Evolutionary conservation across 345 rosid genomes (phyloP).

Genomic region (Lepidium aucheri): DNA sequence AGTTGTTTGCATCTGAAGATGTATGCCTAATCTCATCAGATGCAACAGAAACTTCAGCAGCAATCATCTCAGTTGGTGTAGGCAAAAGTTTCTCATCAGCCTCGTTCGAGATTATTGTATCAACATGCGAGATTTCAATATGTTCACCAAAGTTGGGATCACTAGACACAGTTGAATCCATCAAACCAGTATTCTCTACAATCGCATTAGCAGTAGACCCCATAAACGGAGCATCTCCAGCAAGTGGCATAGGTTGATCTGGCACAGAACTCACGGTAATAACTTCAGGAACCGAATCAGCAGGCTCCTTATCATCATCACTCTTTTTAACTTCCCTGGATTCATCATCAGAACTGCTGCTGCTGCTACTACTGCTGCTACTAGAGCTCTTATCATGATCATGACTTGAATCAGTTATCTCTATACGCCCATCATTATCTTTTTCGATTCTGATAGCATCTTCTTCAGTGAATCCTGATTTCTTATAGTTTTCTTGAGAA

Average conservation of each 20-base stretch:
- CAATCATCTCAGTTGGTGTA: slow-evolving; percentile 10
- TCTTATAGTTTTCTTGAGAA: slow-evolving; percentile 42
- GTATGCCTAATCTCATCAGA: slow-evolving; percentile 23
- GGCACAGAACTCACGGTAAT: slow-evolving; percentile 18
- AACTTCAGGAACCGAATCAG: slow-evolving; percentile 20
- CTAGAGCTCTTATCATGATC: slow-evolving; percentile 46
- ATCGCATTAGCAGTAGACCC: slow-evolving; percentile 28
- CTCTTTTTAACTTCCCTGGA: slow-evolving; percentile 33
- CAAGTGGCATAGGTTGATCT: slow-evolving; percentile 21
- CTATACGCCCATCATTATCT: slow-evolving; percentile 27
- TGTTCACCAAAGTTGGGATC: slow-evolving; percentile 26
- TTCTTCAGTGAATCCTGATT: slow-evolving; percentile 29
- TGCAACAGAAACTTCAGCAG: slow-evolving; percentile 6
- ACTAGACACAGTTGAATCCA: slow-evolving; percentile 19
- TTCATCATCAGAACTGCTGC: slow-evolving; percentile 52
- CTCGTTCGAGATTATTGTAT: slow-evolving; percentile 29
- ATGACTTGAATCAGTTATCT: slow-evolving; percentile 28
- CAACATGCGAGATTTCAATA: too few relatives aligned
- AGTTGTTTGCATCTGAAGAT: slow-evolving; percentile 6
- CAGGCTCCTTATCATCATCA: slow-evolving; percentile 21
- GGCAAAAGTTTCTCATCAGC: slow-evolving; percentile 23
- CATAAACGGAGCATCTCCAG: slow-evolving; percentile 27
- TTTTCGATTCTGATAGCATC: slow-evolving; percentile 32
- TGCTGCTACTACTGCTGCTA: slow-evolving; percentile 31
- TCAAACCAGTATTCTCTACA: slow-evolving; percentile 23